A percentile compares a stretch with the other conserved stretches of the same genome.
These are phyloP conservation scores for Papiliotrema laurentii DNA, from an alignment of 1,284 basidiomycete species.

Conservation along the genomic window DNA sequence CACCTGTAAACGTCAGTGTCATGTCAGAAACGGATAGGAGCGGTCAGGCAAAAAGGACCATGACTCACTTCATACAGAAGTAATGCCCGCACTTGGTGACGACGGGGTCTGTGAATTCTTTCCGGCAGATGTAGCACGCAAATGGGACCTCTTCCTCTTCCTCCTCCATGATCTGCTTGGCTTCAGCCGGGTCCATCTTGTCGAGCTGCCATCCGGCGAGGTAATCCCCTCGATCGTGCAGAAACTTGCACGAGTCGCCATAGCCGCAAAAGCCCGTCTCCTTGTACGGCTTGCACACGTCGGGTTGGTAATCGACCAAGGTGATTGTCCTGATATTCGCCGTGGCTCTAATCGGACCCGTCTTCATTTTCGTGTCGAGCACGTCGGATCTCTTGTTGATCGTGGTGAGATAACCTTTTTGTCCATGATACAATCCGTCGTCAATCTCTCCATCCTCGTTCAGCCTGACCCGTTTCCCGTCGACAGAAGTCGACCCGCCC, in stretches of 20 bases:
- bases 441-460: conserved; percentile 54
- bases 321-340: conserved; percentile 92
- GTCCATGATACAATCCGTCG: conserved; percentile 85
- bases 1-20: conserved; percentile 53
- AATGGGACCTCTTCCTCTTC: conserved; percentile 90
- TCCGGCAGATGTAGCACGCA: conserved; percentile 92
- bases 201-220: conserved; percentile 98
- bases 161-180: conserved; percentile 54
- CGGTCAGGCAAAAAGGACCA: neutral
- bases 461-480: conserved; percentile 37
- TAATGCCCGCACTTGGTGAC: conserved; percentile 96
- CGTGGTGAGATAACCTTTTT: conserved; percentile 74
- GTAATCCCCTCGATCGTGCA: conserved; percentile 76
- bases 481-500: conserved; percentile 13
- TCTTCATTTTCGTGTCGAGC: conserved; percentile 80
- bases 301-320: conserved; percentile 95
- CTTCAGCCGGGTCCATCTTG: conserved; percentile 41
- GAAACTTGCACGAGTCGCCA: conserved; percentile 96
- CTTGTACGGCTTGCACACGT: conserved; percentile 99
- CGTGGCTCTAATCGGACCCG: conserved; percentile 73
- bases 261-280: conserved; percentile 99
- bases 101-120: conserved; percentile 90
- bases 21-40: neutral
- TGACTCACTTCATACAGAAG: conserved; percentile 70
- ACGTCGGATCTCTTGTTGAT: conserved; percentile 66